Percentiles rank a stretch among this genome's conserved stretches.
These are phyloP conservation scores for Candida xyloterini DNA, from an alignment of 805 yeast genomes.

Conservation along the genomic window DNA sequence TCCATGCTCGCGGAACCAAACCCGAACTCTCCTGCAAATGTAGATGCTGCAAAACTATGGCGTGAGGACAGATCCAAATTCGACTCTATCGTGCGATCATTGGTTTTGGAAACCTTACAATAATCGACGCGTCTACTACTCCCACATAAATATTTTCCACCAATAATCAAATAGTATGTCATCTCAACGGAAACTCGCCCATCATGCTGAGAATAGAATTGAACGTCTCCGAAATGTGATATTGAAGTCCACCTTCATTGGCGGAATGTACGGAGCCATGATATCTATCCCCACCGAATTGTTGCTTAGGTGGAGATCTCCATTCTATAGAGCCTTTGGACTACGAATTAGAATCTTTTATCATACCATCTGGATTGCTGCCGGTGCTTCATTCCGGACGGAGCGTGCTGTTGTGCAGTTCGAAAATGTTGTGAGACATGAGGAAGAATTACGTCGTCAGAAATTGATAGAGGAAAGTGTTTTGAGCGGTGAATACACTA, in stretches of 20 bases:
- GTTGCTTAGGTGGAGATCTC: slow-evolving; percentile 36
- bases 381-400: slow-evolving; percentile 35
- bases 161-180: slow-evolving; percentile 3
- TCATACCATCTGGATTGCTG: slow-evolving; percentile 37
- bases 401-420: slow-evolving; percentile 35
- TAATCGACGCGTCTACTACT: slow-evolving; percentile 35
- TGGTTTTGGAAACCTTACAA: slow-evolving; percentile 72
- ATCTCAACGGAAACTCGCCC: slow-evolving; percentile 18
- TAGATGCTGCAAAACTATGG: slow-evolving; percentile 81
- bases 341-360: slow-evolving; percentile 35
- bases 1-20: slow-evolving; percentile 98
- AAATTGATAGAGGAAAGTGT: slow-evolving; percentile 34
- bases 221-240: slow-evolving; percentile 29
- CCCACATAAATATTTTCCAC: background rate
- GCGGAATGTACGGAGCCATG: slow-evolving; percentile 38
- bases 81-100: slow-evolving; percentile 58
- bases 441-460: slow-evolving; percentile 32
- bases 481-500: slow-evolving; percentile 31
- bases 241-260: slow-evolving; percentile 31
- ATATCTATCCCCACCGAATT: slow-evolving; percentile 37
- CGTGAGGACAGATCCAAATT: slow-evolving; percentile 75
- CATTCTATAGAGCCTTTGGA: slow-evolving; percentile 37
- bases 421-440: slow-evolving; percentile 30
- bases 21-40: slow-evolving; percentile 92
- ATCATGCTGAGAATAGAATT: slow-evolving; percentile 25